Evolutionary conservation across 2,329 filamentous ascomycete species (phyloP).

Genomic region (Penicillium verrucosum): DNA sequence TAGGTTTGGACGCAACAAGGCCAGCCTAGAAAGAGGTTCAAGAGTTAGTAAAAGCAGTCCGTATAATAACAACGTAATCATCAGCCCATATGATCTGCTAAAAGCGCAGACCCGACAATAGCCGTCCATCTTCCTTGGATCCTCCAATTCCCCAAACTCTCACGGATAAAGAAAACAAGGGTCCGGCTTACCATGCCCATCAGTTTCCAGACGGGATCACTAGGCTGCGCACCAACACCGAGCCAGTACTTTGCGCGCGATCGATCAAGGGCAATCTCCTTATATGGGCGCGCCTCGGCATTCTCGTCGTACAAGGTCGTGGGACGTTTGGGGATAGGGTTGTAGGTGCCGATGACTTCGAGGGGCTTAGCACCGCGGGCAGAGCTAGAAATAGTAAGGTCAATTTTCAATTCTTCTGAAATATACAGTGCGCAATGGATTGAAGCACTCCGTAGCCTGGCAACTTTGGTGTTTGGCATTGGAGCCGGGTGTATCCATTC

Average conservation of each 20-base stretch:
- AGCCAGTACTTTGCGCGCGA: slow-evolving; percentile 89
- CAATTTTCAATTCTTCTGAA: slow-evolving; percentile 1
- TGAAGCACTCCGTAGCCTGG: background rate
- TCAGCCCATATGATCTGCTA: background rate
- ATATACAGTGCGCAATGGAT: background rate
- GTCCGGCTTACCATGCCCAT: slow-evolving; percentile 66
- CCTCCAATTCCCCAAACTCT: background rate
- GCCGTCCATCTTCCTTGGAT: background rate
- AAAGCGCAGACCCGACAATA: background rate
- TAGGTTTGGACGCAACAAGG: slow-evolving; percentile 32
- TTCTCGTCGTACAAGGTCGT: slow-evolving; percentile 48
- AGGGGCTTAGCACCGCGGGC: slow-evolving; percentile 84
- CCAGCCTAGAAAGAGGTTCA: slow-evolving; percentile 30
- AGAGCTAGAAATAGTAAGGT: slow-evolving; percentile 53
- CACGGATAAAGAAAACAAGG: background rate
- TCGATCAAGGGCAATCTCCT: slow-evolving; percentile 85
- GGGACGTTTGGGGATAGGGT: slow-evolving; percentile 56
- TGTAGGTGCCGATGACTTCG: slow-evolving; percentile 77
- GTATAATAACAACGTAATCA: background rate
- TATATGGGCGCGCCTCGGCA: slow-evolving; percentile 66
- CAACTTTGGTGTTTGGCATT: background rate
- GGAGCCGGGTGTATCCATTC: background rate
- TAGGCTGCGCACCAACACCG: slow-evolving; percentile 92
- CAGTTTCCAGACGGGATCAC: slow-evolving; percentile 82
- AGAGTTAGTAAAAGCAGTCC: slow-evolving; percentile 3